Conservation (phyloP, 2,329 filamentous ascomycete genomes). For the Trichophyton rubrum region DNA sequence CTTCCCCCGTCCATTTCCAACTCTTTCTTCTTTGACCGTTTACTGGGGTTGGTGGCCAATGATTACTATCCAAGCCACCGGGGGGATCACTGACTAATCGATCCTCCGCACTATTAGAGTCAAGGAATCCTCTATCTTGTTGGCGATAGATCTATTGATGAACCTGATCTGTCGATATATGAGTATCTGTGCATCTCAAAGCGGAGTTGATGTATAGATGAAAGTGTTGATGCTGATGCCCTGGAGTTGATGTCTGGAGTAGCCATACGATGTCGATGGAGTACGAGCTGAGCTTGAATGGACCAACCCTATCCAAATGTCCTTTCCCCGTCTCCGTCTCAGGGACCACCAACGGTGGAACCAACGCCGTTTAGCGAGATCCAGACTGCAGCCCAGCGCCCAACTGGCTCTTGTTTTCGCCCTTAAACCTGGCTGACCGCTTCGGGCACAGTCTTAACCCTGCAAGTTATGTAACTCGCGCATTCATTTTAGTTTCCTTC, state of each 20-base stretch:
- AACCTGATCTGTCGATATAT: background rate
- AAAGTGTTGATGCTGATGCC: too few species aligned
- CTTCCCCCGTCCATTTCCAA: background rate
- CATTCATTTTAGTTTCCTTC: too few species aligned
- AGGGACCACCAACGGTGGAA: background rate
- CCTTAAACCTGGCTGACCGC: background rate
- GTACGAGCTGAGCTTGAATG: background rate
- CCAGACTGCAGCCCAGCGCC: background rate
- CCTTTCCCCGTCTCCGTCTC: background rate
- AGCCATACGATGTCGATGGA: too few species aligned
- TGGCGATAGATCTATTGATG: background rate
- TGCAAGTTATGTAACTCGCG: background rate
- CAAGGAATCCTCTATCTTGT: background rate
- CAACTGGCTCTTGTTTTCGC: background rate
- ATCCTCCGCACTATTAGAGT: background rate
- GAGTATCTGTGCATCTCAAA: too few species aligned
- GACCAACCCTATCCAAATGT: background rate
- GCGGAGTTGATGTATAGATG: too few species aligned
- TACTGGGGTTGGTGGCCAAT: background rate
- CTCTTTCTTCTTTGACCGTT: background rate
- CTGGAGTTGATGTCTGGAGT: too few species aligned
- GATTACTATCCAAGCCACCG: background rate
- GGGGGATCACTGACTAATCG: background rate
- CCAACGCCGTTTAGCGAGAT: background rate
- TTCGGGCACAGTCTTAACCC: background rate